Conservation (phyloP, 768 basidiomycete genomes). For the Xanthoconium purpureum region DNA sequence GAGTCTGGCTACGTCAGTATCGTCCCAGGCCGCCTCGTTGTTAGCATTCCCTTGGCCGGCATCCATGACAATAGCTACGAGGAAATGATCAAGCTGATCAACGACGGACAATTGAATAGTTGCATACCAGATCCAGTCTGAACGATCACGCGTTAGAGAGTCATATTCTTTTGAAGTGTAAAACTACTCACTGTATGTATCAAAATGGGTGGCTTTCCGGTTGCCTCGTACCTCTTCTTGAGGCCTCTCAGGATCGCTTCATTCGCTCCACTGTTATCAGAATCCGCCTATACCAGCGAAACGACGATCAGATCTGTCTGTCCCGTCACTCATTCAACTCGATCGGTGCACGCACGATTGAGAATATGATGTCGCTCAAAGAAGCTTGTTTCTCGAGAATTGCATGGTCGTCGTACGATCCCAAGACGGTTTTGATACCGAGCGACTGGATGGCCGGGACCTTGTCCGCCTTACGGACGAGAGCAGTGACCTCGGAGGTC, state of each 20-base stretch:
- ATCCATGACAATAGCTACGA: constrained; percentile 42
- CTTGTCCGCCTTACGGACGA: constrained; percentile 33
- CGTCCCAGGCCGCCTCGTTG: constrained; percentile 44
- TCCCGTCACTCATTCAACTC: too few species aligned
- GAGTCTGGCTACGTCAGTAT: constrained; percentile 45
- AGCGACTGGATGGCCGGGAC: constrained; percentile 16
- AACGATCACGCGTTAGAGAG: background rate
- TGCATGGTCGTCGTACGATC: constrained; percentile 43
- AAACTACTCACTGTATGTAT: constrained; percentile 57
- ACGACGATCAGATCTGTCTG: background rate
- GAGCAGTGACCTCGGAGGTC: constrained; percentile 25
- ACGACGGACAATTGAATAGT: background rate
- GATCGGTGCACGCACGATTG: constrained; percentile 30
- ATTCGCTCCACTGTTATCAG: constrained; percentile 45
- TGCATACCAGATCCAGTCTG: constrained; percentile 51
- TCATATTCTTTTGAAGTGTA: background rate
- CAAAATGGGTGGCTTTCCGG: constrained; percentile 43
- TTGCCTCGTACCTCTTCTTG: constrained; percentile 42
- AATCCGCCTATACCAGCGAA: constrained; percentile 36
- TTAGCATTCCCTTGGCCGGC: constrained; percentile 40
- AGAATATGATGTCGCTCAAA: constrained; percentile 43
- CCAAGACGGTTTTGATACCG: constrained; percentile 32
- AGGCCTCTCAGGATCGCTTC: constrained; percentile 50
- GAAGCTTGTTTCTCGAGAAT: constrained; percentile 44
- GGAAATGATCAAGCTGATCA: background rate